phyloP scores from a whole-genome alignment of 805 yeast species.

The Schwanniomyces vanrijiae region DNA sequence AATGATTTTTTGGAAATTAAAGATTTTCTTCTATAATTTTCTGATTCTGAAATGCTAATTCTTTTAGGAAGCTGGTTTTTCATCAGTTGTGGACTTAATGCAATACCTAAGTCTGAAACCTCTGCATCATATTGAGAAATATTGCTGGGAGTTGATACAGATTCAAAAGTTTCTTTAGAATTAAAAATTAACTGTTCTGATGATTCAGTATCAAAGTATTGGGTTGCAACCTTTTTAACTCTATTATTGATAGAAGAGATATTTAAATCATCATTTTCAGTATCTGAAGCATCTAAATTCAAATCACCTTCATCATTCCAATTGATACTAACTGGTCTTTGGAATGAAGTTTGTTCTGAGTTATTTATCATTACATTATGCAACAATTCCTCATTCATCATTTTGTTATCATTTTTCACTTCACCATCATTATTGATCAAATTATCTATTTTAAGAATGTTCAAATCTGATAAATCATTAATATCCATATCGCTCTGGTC shows the following conservation, averaged over 20 bases:
- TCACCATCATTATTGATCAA: constrained; percentile 28
- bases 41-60: constrained; percentile 25
- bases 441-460: constrained; percentile 37
- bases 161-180: constrained; percentile 10
- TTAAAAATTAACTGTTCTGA: background rate
- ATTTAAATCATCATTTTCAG: constrained; percentile 4
- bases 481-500: constrained; percentile 24
- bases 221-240: constrained; percentile 15
- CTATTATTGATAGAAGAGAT: background rate
- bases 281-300: constrained; percentile 26
- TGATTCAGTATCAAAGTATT: constrained; percentile 19
- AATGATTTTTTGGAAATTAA: constrained; percentile 31
- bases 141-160: constrained; percentile 37
- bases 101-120: constrained; percentile 43
- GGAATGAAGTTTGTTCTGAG: constrained; percentile 31
- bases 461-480: constrained; percentile 40
- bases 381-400: constrained; percentile 4
- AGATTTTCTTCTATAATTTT: constrained; percentile 15
- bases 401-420: constrained; percentile 4
- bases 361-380: constrained; percentile 8
- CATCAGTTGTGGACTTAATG: constrained; percentile 37
- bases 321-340: constrained; percentile 38
- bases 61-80: constrained; percentile 15
- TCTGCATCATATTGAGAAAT: constrained; percentile 40
- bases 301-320: constrained; percentile 41